These are phyloP conservation scores for Fusarium subglutinans DNA, from an alignment of 2,329 filamentous ascomycete genomes.

Conservation along the genomic window DNA sequence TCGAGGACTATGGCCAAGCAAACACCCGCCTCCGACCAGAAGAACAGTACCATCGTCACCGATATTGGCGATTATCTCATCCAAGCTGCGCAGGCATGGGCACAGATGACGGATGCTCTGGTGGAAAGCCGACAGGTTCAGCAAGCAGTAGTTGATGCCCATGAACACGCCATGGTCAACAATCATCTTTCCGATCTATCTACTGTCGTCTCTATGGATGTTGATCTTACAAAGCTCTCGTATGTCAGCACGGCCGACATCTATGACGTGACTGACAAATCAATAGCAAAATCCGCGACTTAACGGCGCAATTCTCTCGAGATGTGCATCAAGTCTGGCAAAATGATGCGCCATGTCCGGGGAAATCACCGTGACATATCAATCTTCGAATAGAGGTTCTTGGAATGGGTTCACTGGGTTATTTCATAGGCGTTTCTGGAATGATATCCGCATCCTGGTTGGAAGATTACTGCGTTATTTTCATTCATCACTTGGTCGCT, in stretches of 20 bases:
- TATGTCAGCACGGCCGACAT: neutral
- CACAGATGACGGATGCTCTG: constrained; percentile 45
- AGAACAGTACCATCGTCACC: constrained; percentile 41
- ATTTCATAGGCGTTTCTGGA: constrained; percentile 11
- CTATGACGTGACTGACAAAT: neutral
- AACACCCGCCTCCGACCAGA: constrained; percentile 1
- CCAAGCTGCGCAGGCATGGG: constrained; percentile 46
- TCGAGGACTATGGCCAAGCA: constrained; percentile 26
- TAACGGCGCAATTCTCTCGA: constrained; percentile 32
- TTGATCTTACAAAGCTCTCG: constrained; percentile 37
- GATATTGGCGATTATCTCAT: constrained; percentile 50
- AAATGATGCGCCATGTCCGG: neutral
- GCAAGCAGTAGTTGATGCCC: constrained; percentile 40
- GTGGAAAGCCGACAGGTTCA: constrained; percentile 47
- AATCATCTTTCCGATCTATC: constrained; percentile 44
- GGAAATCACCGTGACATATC: neutral
- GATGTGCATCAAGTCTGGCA: constrained; percentile 33
- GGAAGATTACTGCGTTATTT: neutral
- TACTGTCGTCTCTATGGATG: constrained; percentile 44
- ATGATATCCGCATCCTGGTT: constrained; percentile 19
- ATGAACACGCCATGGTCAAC: constrained; percentile 40
- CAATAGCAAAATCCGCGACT: constrained; percentile 31
- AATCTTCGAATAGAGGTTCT: neutral
- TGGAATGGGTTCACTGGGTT: neutral
- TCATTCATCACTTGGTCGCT: neutral